Conservation (phyloP, 257 asterid species). For the Solanum peruvianum region DNA sequence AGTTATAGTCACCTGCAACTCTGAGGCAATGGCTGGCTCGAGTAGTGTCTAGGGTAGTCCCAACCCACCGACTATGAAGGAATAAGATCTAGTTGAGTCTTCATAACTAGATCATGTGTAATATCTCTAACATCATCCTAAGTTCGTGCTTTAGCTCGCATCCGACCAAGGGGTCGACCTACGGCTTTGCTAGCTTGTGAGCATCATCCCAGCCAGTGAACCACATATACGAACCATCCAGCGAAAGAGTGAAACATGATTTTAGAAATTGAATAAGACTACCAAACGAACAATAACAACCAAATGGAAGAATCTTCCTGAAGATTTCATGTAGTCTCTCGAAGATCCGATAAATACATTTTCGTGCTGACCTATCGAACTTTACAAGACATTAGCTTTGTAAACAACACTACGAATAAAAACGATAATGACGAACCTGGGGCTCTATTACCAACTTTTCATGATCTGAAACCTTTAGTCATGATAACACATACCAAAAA, state of each 20-base stretch:
- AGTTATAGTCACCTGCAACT: neutral
- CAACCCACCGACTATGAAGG: neutral
- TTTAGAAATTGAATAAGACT: neutral
- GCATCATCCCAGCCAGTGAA: neutral
- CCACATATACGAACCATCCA: neutral
- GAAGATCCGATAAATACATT: neutral
- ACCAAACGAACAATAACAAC: neutral
- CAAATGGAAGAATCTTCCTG: neutral
- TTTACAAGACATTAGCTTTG: neutral
- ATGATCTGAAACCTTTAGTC: neutral
- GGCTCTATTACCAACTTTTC: neutral
- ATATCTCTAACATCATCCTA: neutral
- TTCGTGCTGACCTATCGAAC: neutral
- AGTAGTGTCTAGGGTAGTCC: neutral
- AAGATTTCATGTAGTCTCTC: neutral
- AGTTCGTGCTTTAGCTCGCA: neutral
- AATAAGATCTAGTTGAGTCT: neutral
- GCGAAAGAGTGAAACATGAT: neutral
- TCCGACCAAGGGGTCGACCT: neutral
- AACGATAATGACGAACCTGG: accelerated
- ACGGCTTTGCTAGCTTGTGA: neutral
- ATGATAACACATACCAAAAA: neutral
- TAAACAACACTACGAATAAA: too few relatives aligned
- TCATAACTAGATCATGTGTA: neutral
- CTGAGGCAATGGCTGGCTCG: neutral